Evolutionary conservation across 2,329 filamentous ascomycete genomes (phyloP), one percentile per base, ranked within the genome.

Genomic region (Pyricularia sp.): DNA sequence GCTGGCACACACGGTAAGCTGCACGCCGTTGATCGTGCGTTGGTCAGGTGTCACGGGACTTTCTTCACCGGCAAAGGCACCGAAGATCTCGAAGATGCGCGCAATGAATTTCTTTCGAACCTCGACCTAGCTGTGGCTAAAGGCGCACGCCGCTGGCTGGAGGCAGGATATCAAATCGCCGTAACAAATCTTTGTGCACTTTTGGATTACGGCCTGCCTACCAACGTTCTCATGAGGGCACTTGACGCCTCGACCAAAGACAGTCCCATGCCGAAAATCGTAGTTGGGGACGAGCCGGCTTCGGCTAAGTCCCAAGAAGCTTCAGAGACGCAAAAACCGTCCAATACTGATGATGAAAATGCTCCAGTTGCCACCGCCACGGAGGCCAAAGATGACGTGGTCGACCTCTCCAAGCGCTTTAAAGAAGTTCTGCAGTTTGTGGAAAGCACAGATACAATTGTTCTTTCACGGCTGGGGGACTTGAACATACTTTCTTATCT

Each of bases 11-110:
- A 44, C 2, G 44, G 30, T 7, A 64, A 77, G 24, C 69, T 80
- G 0, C 71, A 72, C 3, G 68, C 78, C 1, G 75, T 85, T 1
- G 88, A 91, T 67, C 77, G 81, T 0, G 78, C 79, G 0, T 90
- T 87, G 65, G 84, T 91, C 16, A 84, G 82, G 5, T 78, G 82
- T 0, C 87, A 91, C 66, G 88, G 82, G 0, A 79, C 88, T 8
- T 74, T 90, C 0, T 90, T 90, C 62, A 83, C 81, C 0, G 77
- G 78, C 1, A 79, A 79, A 28, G 72, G 76, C 1, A 69, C 74
- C 1, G 79, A 84, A 0, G 77, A 76, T 4, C 82, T 87, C 26
- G 70, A 78, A 0, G 62, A 72, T 0, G 77, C 81, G 0, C 75
- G 77, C 19, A 66, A 74, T 0, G 78, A 82, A 1, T 89, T 89